These are phyloP conservation scores for Trapa incisa DNA, from an alignment of 345 rosid species.

Conservation along the genomic window DNA sequence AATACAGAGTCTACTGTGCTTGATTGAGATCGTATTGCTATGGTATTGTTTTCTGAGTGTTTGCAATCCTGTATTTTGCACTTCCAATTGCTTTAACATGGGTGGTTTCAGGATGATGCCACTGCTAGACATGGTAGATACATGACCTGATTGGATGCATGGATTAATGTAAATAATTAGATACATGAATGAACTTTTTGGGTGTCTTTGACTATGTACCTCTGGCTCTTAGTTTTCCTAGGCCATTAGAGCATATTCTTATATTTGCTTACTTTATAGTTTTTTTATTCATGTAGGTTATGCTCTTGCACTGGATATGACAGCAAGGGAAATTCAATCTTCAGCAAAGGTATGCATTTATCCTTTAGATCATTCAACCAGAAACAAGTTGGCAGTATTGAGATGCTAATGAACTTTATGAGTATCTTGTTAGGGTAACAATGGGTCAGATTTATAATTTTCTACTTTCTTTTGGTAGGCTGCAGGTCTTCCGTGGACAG, in stretches of 20 bases:
- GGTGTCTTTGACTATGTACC: background rate
- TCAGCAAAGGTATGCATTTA: constrained; percentile 52
- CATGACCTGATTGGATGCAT: background rate
- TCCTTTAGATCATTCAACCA: background rate
- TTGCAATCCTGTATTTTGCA: background rate
- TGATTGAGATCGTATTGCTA: background rate
- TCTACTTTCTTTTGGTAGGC: constrained; percentile 31
- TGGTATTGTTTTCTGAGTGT: background rate
- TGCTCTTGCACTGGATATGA: constrained; percentile 90
- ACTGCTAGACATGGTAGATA: background rate
- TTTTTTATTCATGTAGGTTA: constrained; percentile 34
- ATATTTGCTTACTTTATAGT: background rate
- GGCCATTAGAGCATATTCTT: background rate
- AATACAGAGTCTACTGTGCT: background rate
- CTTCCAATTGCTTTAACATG: background rate
- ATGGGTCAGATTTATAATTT: background rate
- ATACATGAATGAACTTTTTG: background rate
- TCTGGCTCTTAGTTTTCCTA: background rate
- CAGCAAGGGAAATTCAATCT: constrained; percentile 80
- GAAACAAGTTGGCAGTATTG: background rate
- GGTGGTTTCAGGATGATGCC: background rate
- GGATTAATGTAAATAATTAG: background rate
- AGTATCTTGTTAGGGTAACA: background rate
- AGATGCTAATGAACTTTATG: background rate
- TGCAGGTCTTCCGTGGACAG: constrained; percentile 90